Conservation (phyloP, 306 rosid species). For the Prunus salicina region DNA sequence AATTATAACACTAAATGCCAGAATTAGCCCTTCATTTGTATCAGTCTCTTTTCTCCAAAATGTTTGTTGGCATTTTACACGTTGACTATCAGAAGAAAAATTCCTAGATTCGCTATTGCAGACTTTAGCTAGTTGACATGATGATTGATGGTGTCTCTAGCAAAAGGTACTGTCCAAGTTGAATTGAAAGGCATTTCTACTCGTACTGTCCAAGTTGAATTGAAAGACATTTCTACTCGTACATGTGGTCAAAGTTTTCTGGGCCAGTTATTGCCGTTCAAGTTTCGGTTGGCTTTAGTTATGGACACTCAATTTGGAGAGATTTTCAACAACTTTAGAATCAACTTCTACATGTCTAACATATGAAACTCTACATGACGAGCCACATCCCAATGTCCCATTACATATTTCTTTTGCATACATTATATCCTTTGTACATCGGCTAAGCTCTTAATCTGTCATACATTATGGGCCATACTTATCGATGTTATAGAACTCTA, state of each 20-base stretch:
- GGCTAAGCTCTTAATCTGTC: slow-evolving; percentile 3
- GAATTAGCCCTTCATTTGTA: too few relatives aligned
- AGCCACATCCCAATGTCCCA: slow-evolving; percentile 11
- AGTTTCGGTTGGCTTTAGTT: too few relatives aligned
- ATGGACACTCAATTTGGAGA: too few relatives aligned
- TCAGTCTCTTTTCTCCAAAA: too few relatives aligned
- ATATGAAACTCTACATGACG: neutral
- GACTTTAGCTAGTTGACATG: neutral
- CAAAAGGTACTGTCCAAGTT: neutral
- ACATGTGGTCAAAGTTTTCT: too few relatives aligned
- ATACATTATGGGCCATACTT: slow-evolving; percentile 42
- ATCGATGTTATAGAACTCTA: slow-evolving; percentile 79
- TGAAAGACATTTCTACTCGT: too few relatives aligned
- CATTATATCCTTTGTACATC: neutral
- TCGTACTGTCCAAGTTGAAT: too few relatives aligned
- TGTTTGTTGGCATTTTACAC: too few relatives aligned
- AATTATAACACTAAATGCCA: too few relatives aligned
- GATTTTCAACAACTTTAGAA: neutral
- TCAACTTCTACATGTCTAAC: neutral
- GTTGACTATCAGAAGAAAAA: too few relatives aligned
- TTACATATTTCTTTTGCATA: neutral
- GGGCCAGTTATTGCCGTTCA: too few relatives aligned
- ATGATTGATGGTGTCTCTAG: neutral
- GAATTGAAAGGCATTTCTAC: too few relatives aligned
- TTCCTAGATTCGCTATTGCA: neutral